Evolutionary conservation across 441 rosid genomes (phyloP), one percentile per base, ranked within the genome.

Genomic region (Gossypium davidsonii): DNA sequence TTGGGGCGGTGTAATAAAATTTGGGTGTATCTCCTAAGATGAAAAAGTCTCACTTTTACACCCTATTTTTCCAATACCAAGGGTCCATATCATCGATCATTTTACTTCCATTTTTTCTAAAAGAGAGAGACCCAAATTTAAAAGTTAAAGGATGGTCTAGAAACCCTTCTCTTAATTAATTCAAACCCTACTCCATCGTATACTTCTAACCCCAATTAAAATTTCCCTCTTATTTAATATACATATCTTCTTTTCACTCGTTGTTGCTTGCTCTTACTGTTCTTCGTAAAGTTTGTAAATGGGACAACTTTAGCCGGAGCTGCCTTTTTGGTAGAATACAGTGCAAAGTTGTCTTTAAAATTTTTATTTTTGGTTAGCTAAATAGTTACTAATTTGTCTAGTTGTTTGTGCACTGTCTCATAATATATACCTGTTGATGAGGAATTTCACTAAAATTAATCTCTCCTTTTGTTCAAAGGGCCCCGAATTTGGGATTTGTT

Each of bases 351-450:
- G 55, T 55, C 80, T 71, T 78, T 74, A 73, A 49, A 51, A 42
- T 77, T 60, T n/a, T 17, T 28, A 4, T 59, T 48, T 48, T 14
- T 48, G 52, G 12, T 34, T 44, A 8, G 8, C 39, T 68, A 75
- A 81, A 81, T 76, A 73, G 79, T 39, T 37, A 18, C 52, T 64
- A 78, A 58, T 80, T 84, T 83, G 85, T 84, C 88, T 83, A 77
- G 83, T 84, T 85, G 86, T 88, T 83, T 80, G 88, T 87, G 91
- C 86, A 67, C 18, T 76, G 74, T 69, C 80, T 64, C 72, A 76
- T 80, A 64, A 56, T 21, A 57, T 70, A 70, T 74, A 37, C 60
- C 71, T 48, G 61, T 79, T 56, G 66, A 74, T 68, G 28, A 74
- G 61, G 53, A 66, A 67, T 4, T 62, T 77, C 63, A 65, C 34